Base-by-base conservation (phyloP, 345 rosid species). In the Eucalyptus curtisii region DNA sequence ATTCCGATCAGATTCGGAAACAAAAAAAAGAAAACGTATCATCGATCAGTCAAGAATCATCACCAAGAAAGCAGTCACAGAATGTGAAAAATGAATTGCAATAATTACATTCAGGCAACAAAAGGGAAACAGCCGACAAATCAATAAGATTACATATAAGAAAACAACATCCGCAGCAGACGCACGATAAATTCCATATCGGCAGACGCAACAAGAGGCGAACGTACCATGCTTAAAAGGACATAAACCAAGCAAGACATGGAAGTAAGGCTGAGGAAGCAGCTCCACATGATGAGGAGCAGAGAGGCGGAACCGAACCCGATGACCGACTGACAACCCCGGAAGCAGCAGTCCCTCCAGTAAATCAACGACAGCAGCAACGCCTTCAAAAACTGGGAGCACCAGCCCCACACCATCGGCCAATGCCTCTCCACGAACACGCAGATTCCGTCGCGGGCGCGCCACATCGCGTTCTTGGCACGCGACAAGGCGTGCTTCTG, bases 251-350 rank as follows among this genome's bases (percentile, higher is more conserved):
- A 90, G 96, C 97, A 95, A 90, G 98, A 92, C 84, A 96, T 90
- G 13, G 99, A 98, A 91, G 99, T 97, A 91, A 98, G 92, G 91
- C 99, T 97, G 88, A 98, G 97, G 92, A 98, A 98, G 93, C 96
- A 97, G 90, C 99, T 97, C 99, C 99, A 98, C 96, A 98, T 96
- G 59, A 98, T 98, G 88, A 97, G 90, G 64, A 98, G 96, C 94
- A 97, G 91, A 14, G 99, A 94, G 87, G 99, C 95, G 6, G 99
- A 96, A 49, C 99, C 99, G 89, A 98, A 90, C 89, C 91, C 95
- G 88, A 95, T 40, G 48, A 95, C 86, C 24, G 99, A 97, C 44
- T 88, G 93, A 57, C 92, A 94, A 71, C 99, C 99, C 94, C 97
- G 95, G 55, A 93, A 53, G 42, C 91, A 55, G 80, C 96, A 93